Base-by-base conservation (phyloP, 345 rosid species). In the Hypericum perforatum region DNA sequence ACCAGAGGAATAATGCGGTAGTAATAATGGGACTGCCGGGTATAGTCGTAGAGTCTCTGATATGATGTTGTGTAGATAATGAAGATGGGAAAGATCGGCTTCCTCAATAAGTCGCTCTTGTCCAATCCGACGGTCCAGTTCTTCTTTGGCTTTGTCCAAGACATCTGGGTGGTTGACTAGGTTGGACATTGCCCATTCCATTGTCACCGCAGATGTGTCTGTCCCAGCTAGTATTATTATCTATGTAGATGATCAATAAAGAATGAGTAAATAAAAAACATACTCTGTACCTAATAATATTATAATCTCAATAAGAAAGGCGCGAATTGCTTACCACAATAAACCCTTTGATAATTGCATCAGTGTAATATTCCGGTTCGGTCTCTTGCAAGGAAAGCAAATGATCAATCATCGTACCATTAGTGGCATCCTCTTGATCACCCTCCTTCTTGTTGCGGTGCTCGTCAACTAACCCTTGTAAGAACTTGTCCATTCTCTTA, bases 171-270 rank as follows among this genome's bases (percentile, higher is more conserved):
- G 46, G 43, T 84, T 81, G 0, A 74, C n/a, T 7, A 81, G 32
- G 56, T 60, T 72, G 0, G 85, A 47, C 76, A 84, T 37, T 8
- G 76, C 76, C 85, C 88, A 79, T 65, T 84, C 80, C 12, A 84
- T 2, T 0, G 86, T 79, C n/a, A 74, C 44, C 2, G 83, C 15
- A 11, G 76, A 11, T 3, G 88, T 75, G 8, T 84, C 80, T 0
- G 78, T 71, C 46, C 85, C 85, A 0, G 70, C 94, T 0, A 68
- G 0, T 11, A 76, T 5, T 16, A 84, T 22, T 2, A 9, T 49
- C 84, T 76, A 56, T 39, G 32, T 0, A 1, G 40, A 0, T 45
- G 13, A 4, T 7, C 3, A 14, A 12, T 32, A 0, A 9, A 10
- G 43, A 5, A 53, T 22, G 32, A 22, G 32, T 22, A 22, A 22